Conservation (phyloP, 441 rosid species). For the Syzygium syzygioides region DNA sequence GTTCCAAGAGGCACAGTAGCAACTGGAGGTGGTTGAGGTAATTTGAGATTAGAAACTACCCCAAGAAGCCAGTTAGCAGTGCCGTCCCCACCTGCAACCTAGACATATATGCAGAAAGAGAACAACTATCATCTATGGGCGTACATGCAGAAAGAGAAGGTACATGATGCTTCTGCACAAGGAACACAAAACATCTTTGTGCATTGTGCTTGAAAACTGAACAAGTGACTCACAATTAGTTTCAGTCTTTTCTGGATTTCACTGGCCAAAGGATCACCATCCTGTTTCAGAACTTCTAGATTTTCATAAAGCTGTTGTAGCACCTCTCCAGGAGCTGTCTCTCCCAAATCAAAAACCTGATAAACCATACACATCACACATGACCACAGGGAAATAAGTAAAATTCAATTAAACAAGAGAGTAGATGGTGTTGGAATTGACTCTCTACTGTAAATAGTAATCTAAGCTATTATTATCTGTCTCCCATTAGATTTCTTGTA, state of each 20-base stretch:
- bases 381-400: neutral
- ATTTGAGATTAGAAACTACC: constrained; percentile 42
- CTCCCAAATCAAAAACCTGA: constrained; percentile 7
- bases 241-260: constrained; percentile 4
- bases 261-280: constrained; percentile 5
- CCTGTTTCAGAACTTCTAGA: neutral
- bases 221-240: neutral
- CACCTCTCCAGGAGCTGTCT: constrained; percentile 3
- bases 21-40: constrained; percentile 36
- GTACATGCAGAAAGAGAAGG: neutral
- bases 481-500: neutral
- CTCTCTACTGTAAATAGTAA: neutral
- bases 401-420: neutral
- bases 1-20: constrained; percentile 51
- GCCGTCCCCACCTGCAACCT: constrained; percentile 57
- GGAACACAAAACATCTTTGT: neutral
- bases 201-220: neutral
- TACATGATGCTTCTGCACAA: neutral
- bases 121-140: neutral
- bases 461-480: neutral
- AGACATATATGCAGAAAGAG: neutral
- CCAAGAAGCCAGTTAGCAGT: constrained; percentile 52
- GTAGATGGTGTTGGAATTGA: neutral
- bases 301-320: neutral
- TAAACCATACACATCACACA: neutral